Evolutionary conservation across 1,139 yeast genomes (phyloP), one percentile per base, ranked within the genome.

Genomic region (Kodamaea suecica): DNA sequence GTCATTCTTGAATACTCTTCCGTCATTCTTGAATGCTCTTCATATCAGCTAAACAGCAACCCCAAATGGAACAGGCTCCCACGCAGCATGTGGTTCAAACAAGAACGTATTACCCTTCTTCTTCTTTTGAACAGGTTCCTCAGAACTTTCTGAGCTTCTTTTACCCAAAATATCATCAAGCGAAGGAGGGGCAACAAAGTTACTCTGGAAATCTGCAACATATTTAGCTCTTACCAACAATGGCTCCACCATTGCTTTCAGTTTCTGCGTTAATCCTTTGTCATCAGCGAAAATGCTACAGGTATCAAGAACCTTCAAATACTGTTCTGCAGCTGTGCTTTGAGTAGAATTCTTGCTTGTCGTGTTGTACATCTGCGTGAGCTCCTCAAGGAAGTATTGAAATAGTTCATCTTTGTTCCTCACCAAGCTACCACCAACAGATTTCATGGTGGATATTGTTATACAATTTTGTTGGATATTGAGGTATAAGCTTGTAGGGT

Each of bases 61-160:
- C 2, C 79, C 79, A 49, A 73, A 71, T 1, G 79, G 78, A 36
- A 52, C 63, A 0, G 76, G 71, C 13, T 47, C 48, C 78, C 78
- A 74, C 19, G 56, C 41, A 1, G 48, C 38, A 29, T 53, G 50
- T 14, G 33, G 31, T 29, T 55, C 61, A 49, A 66, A 55, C 28
- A 66, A 24, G 35, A 39, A 61, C 5, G 33, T 32, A 6, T 24
- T 31, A 3, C 32, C 26, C 25, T 30, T 32, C 20, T 30, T 31
- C 34, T 42, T 44, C 39, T 43, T 46, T 14, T 40, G 37, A 23
- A 39, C 38, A 23, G 39, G 34, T 11, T 37, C 42, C 17, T 38
- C 41, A 4, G 34, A 17, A 4, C 39, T 16, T 13, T 33, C 33
- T 8, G 17, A 8, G 14, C 29, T 27, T 5, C 29, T 27, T 5